These are phyloP conservation scores for Vitis hybrid DNA, from an alignment of 177 flowering plant species.

Conservation along the genomic window DNA sequence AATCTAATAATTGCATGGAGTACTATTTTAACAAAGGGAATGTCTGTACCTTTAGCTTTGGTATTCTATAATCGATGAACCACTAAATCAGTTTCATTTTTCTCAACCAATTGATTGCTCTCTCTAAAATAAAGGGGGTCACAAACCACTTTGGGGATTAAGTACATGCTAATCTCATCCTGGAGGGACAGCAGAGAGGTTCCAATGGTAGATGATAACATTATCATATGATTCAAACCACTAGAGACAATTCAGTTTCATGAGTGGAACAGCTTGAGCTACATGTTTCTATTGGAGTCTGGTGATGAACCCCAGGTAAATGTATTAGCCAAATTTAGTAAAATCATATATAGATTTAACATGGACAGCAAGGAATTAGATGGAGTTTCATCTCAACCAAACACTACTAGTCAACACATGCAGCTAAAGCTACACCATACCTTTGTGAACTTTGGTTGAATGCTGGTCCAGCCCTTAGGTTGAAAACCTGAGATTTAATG, in stretches of 20 bases:
- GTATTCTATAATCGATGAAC: no score
- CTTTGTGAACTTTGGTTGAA: neutral
- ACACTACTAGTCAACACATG: slow-evolving; percentile 7
- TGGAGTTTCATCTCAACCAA: slow-evolving; percentile 9
- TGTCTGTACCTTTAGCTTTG: no score
- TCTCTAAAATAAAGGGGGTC: no score
- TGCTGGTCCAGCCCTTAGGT: slow-evolving; percentile 1
- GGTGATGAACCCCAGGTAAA: neutral
- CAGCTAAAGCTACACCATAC: neutral
- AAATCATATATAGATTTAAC: neutral
- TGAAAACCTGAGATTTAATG: slow-evolving; percentile 1
- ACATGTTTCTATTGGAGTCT: neutral
- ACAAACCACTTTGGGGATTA: no score
- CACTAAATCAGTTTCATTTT: no score
- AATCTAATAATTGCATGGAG: no score
- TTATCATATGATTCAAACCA: neutral
- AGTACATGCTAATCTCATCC: no score
- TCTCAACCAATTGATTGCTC: no score
- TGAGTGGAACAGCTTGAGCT: slow-evolving; percentile 1
- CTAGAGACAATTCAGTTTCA: neutral
- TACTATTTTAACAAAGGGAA: no score
- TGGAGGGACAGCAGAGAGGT: no score
- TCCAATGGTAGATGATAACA: neutral
- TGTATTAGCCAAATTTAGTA: neutral
- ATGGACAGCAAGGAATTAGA: neutral